These are phyloP conservation scores for Vararia minispora DNA, from an alignment of 768 basidiomycete species.

Conservation along the genomic window DNA sequence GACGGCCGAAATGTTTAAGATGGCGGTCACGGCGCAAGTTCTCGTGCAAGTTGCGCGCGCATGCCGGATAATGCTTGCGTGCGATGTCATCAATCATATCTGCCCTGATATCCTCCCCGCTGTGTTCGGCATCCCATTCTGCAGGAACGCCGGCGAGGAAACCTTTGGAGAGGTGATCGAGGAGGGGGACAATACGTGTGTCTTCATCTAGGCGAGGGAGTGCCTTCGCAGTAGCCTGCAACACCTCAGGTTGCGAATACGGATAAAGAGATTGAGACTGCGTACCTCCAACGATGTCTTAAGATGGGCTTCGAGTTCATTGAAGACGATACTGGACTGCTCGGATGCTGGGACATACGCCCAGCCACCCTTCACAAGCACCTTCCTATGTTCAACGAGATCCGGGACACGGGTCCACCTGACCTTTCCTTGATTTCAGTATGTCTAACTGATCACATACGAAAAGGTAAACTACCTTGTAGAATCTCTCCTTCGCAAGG, in stretches of 20 bases:
- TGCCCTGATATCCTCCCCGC: conserved; percentile 66
- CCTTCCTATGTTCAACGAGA: conserved; percentile 71
- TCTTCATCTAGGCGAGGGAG: conserved; percentile 93
- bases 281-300: conserved; percentile 68
- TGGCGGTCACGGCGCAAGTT: conserved; percentile 67
- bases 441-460: no score
- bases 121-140: conserved; percentile 56
- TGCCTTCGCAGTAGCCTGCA: conserved; percentile 71
- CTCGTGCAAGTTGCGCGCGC: conserved; percentile 88
- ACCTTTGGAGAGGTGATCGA: conserved; percentile 86
- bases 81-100: conserved; percentile 91
- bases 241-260: not conserved
- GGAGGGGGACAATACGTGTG: conserved; percentile 77
- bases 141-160: conserved; percentile 87
- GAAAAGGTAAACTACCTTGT: conserved; percentile 45
- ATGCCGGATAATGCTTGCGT: conserved; percentile 84
- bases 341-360: conserved; percentile 80
- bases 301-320: conserved; percentile 71
- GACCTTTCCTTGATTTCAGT: no score
- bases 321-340: conserved; percentile 75
- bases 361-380: conserved; percentile 68
- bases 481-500: conserved; percentile 55
- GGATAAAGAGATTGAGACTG: not conserved
- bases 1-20: conserved; percentile 83
- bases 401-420: conserved; percentile 94